phyloP scores from a whole-genome alignment of 1,284 basidiomycete species.

The Trichosporon faecale region DNA sequence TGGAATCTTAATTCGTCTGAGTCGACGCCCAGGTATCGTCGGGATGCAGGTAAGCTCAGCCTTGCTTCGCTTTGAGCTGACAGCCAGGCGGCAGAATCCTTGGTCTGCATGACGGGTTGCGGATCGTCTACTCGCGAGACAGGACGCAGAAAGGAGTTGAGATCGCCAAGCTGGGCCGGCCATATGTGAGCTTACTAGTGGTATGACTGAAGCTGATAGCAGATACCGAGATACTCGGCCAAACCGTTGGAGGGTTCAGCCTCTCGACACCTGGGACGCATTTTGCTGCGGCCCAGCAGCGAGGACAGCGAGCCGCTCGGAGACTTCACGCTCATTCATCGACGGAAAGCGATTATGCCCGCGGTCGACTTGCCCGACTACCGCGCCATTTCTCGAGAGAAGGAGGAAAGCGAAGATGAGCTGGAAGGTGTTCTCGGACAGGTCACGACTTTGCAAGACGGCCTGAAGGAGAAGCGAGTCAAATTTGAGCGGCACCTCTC shows the following conservation, averaged over 20 bases:
- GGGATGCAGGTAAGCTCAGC: slow-evolving; percentile 31
- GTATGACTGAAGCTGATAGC: neutral
- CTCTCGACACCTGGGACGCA: slow-evolving; percentile 16
- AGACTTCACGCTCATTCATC: slow-evolving; percentile 15
- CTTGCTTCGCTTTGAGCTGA: neutral
- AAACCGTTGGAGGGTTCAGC: slow-evolving; percentile 17
- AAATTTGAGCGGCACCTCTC: slow-evolving; percentile 39
- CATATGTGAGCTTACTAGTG: slow-evolving; percentile 20
- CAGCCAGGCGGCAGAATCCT: slow-evolving; percentile 30
- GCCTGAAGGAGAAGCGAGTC: slow-evolving; percentile 29
- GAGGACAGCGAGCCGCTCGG: slow-evolving; percentile 8
- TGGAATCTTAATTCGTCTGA: slow-evolving; percentile 23
- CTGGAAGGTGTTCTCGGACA: slow-evolving; percentile 25
- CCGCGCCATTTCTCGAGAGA: slow-evolving; percentile 20
- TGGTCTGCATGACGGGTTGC: slow-evolving; percentile 30
- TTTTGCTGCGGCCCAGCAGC: slow-evolving; percentile 16
- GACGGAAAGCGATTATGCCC: neutral
- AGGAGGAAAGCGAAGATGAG: slow-evolving; percentile 26
- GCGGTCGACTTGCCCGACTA: slow-evolving; percentile 17
- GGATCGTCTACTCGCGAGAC: slow-evolving; percentile 32
- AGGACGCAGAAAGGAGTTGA: slow-evolving; percentile 37
- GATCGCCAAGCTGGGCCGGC: slow-evolving; percentile 28
- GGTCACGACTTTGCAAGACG: slow-evolving; percentile 36
- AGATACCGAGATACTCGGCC: slow-evolving; percentile 24
- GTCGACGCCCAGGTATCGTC: slow-evolving; percentile 30